Evolutionary conservation across 768 basidiomycete species (phyloP), one percentile per base, ranked within the genome.

Genomic region (Calvatia gigantea): DNA sequence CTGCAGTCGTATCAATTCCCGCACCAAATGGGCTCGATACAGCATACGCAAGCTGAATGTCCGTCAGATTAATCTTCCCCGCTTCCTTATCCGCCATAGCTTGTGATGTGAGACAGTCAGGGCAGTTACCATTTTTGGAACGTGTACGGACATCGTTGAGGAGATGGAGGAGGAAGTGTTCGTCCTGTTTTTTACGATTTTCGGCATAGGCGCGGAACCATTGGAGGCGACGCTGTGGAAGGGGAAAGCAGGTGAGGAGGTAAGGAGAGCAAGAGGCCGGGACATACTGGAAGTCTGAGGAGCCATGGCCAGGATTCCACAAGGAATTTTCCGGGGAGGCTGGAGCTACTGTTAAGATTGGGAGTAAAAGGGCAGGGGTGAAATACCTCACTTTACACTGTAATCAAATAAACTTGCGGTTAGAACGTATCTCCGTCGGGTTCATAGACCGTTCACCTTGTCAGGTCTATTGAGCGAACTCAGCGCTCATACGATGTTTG

Each of bases 1-100:
- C 64, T 1, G 68, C 65, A 14, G 51, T 52, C 31, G 54, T 55
- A 29, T 55, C 54, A 31, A 55, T 55, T 3, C 69, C 70, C 14
- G 68, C 70, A 17, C 61, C 51, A 33, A 66, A 69, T 1, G 70
- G 70, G 3, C 67, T 64, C 4, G 67, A 67, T 6, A 68, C 60
- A 4, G 66, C 63, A 58, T 75, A 79, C 0, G 76, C 75, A 55
- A 72, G 71, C 58, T 77, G 76, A 11, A 75, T 63, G 38, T 75
- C 67, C n/a, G 67, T 72, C 25, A 79, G 64, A 7, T 70, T 72
- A 51, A 76, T 73, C 11, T 75, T 70, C 7, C 57, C 57, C 52
- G 75, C 68, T 9, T 57, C 57, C 52, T 76, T 72, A 35, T 74
- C 75, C 52, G 73, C 68, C 2, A 78, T 62, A 8, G 74, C 70